A percentile compares a stretch with the other conserved stretches of the same genome.
Conservation (phyloP, 129 eudicot genomes). For the Silybum marianum region DNA sequence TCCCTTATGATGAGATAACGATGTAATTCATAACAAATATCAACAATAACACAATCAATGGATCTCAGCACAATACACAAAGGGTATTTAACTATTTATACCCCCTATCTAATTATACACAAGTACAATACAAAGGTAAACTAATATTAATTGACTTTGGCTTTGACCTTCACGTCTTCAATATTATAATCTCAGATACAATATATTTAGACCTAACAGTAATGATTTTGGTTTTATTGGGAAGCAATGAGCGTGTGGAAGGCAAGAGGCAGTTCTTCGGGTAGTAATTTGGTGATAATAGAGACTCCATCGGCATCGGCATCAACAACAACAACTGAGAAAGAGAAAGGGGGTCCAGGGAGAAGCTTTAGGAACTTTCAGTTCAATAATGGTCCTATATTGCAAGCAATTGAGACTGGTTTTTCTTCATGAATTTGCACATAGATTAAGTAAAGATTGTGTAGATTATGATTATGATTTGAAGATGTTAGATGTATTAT, state of each 20-base stretch:
- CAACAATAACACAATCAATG: too few species aligned
- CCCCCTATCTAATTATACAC: too few species aligned
- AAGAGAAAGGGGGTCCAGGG: constrained; percentile 51
- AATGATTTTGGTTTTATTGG: not conserved
- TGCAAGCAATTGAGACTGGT: constrained; percentile 66
- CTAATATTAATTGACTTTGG: too few species aligned
- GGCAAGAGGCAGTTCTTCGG: constrained; percentile 70
- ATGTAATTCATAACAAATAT: too few species aligned
- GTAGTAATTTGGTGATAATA: constrained; percentile 52
- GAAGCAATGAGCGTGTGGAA: constrained; percentile 84
- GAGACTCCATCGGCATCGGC: constrained; percentile 51
- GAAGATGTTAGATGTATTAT: too few species aligned
- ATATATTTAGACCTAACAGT: too few species aligned
- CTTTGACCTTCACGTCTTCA: too few species aligned
- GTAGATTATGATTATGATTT: not conserved
- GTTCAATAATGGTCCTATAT: constrained; percentile 55
- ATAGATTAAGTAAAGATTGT: not conserved
- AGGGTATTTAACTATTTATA: too few species aligned
- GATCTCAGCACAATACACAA: too few species aligned
- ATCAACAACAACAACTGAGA: not conserved
- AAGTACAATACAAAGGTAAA: too few species aligned
- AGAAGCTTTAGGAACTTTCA: constrained; percentile 75
- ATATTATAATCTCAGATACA: too few species aligned
- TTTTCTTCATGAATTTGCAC: constrained; percentile 35
- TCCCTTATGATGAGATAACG: too few species aligned